Evolutionary conservation across 2,329 filamentous ascomycete genomes (phyloP), one percentile per base, ranked within the genome.

Genomic region (Paracamarosporium sp.): DNA sequence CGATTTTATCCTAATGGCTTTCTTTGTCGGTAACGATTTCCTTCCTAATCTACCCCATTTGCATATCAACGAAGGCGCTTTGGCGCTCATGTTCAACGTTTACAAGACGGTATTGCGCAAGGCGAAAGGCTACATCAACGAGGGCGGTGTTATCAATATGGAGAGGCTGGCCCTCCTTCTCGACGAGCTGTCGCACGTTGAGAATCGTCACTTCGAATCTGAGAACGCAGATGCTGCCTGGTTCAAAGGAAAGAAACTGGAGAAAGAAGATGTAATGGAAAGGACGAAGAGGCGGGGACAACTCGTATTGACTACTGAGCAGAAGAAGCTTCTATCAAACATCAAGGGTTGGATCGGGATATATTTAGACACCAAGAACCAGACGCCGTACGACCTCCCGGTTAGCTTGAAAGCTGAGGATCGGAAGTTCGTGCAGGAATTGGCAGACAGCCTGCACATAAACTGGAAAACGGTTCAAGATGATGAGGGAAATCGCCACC

Each of bases 11-110:
- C 86, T 99, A 60, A 97, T 99, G 93, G 94, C 93, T 46, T 99
- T 99, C 81, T 99, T 99, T 77, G 92, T 99, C 70, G 95, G 95
- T 74, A 99, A 99, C 78, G 95, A 99, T 85, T 99, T 99, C 81
- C 85, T 99, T 76, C 95, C 95, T 3, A 97, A 99, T 78, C 83
- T 99, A 57, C 96, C 96, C 5, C 92, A 96, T 72, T 80, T 99
- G 64, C 95, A 99, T 78, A 99, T 99, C 79, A 99, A 99, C 78
- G 96, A 99, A 78, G 96, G 95, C 64, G 95, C 96, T 22, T 81
- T 99, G 77, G 92, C 94, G 24, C 89, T 95, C 73, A 99, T 99
- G 95, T 99, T 99, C 77, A 90, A 90, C 72, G 88, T 97, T 59
- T 99, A 99, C 83, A 98, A 98, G 78, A 85, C 90, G 46, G 88